These are phyloP conservation scores for Hyphopichia buzzinii DNA, from an alignment of 1,139 yeast genomes.

Conservation along the genomic window DNA sequence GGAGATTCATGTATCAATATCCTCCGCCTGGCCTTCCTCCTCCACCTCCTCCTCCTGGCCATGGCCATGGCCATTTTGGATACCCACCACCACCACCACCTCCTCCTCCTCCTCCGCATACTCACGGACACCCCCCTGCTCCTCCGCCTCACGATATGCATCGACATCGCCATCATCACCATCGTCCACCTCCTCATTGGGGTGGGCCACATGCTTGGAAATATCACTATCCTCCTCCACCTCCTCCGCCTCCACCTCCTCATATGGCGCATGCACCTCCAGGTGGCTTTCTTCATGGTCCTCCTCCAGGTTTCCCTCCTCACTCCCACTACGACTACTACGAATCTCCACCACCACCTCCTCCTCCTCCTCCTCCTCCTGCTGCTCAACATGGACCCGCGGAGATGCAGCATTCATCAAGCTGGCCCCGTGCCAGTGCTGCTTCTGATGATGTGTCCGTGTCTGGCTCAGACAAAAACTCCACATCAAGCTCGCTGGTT, in stretches of 20 bases:
- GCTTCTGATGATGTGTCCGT: not conserved
- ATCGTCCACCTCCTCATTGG: constrained; percentile 3
- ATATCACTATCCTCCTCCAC: constrained; percentile 7
- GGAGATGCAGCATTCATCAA: too few relatives aligned
- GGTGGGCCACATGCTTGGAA: not conserved
- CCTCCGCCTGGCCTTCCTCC: constrained; percentile 1
- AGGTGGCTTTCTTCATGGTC: not conserved
- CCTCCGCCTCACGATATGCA: constrained; percentile 4
- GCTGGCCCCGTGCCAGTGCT: too few relatives aligned
- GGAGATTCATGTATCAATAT: not conserved
- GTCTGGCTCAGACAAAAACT: not conserved
- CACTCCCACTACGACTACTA: constrained; percentile 6
- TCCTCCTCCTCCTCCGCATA: constrained; percentile 5
- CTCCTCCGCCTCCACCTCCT: constrained; percentile 9
- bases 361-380: constrained; percentile 5
- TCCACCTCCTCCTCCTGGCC: constrained; percentile 2
- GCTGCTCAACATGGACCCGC: too few relatives aligned
- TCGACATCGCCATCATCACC: not conserved
- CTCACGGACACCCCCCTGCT: constrained; percentile 5
- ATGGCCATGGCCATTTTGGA: not conserved
- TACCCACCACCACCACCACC: constrained; percentile 6
- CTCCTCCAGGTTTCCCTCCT: constrained; percentile 4
- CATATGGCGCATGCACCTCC: constrained; percentile 3
- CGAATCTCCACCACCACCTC: constrained; percentile 8
- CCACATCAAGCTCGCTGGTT: not conserved